Evolutionary conservation across 768 basidiomycete species (phyloP), one percentile per base, ranked within the genome.

Genomic region (Boletus rubroflammeus): DNA sequence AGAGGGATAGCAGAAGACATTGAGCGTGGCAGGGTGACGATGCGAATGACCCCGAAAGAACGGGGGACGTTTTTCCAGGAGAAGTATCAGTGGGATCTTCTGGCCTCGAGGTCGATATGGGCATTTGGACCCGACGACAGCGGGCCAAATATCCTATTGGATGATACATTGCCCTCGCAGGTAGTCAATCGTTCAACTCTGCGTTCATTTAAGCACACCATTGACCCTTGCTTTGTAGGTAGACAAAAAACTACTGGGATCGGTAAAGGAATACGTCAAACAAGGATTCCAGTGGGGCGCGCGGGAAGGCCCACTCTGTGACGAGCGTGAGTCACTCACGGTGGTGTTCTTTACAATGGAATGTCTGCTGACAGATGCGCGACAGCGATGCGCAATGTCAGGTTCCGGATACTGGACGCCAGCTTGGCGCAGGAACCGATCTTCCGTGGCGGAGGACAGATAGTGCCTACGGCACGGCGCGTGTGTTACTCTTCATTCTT

Each of bases 281-380:
- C 97, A 99, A 73, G 97, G 97, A 34, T 99, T 99, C 85, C 97
- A 97, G 67, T 98, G 97, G 97, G 97, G 93, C 47, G 87, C 96
- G 45, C 82, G 97, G 47, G 97, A 99, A 77, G 97, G 97, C 7
- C 97, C 97, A 36, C 68, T 99, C 38, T 98, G 97, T 66, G 97
- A 99, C 67, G 97, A 99, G 73, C 97, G 96, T 98, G 64, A 82
- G 96, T 84, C 41, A 23, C n/a, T 84, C 41, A 23, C n/a, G 5
- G 44, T 8, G 39, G 11, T 54, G 43, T 31, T 51, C 9, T 26
- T 55, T 23, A 7, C 5, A 38, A 53, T 45, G 46, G 28, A 47
- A 45, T 40, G 14, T n/a, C 8, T 43, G 17, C 13, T 56, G 29
- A 55, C 17, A 31, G 19, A 38, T 53, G 39, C 10, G 21, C 32